phyloP scores from a whole-genome alignment of 768 basidiomycete genomes.

The Boletus pseudopeckii region DNA sequence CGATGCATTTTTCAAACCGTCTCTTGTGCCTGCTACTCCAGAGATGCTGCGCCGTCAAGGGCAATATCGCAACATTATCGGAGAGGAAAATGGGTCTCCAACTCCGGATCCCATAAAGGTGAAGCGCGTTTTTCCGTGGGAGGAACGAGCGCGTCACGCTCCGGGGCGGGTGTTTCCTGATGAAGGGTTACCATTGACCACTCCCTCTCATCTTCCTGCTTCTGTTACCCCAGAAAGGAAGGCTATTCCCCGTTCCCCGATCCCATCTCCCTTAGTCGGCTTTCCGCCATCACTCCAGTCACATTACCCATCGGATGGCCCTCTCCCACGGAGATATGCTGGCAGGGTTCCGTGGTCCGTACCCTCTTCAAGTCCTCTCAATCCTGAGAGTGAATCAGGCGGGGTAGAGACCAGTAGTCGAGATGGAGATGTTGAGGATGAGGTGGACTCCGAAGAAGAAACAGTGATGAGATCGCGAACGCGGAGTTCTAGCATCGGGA shows the following conservation, averaged over 20 bases:
- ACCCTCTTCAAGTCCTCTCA: slow-evolving; percentile 36
- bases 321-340: slow-evolving; percentile 77
- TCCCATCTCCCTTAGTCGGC: slow-evolving; percentile 38
- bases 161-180: slow-evolving; percentile 74
- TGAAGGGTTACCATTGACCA: slow-evolving; percentile 49
- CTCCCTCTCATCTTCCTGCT: slow-evolving; percentile 31
- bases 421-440: slow-evolving; percentile 81
- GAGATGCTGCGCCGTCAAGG: slow-evolving; percentile 66
- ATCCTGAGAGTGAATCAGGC: slow-evolving; percentile 26
- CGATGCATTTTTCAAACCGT: slow-evolving; percentile 55
- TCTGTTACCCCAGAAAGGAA: slow-evolving; percentile 29
- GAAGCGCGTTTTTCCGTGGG: slow-evolving; percentile 93
- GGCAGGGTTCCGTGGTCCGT: slow-evolving; percentile 54
- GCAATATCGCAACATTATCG: slow-evolving; percentile 64
- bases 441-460: slow-evolving; percentile 55
- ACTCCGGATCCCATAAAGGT: slow-evolving; percentile 72
- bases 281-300: slow-evolving; percentile 61
- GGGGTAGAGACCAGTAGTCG: slow-evolving; percentile 65
- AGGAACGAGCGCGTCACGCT: slow-evolving; percentile 62
- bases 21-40: slow-evolving; percentile 60
- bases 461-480: slow-evolving; percentile 32
- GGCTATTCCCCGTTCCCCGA: slow-evolving; percentile 17
- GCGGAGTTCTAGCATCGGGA: slow-evolving; percentile 31
- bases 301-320: slow-evolving; percentile 82
- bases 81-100: slow-evolving; percentile 41